Evolutionary conservation across 768 basidiomycete species (phyloP), one percentile per base, ranked within the genome.

Genomic region (Tulasnella sp.): DNA sequence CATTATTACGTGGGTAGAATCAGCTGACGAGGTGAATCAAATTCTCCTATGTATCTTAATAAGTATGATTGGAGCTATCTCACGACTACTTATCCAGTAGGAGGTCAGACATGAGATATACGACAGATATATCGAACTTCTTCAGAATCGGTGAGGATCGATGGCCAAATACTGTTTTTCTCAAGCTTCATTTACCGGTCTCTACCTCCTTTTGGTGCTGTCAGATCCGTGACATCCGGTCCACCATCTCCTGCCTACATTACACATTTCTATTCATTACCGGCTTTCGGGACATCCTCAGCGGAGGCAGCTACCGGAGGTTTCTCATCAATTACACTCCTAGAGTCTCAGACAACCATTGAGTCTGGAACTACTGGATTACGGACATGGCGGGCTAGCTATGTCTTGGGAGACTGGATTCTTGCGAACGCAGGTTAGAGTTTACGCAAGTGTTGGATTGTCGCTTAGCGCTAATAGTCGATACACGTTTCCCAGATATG

Each of bases 351-450:
- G 5, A 80, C 76, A 2, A 77, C 71, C 2, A 78, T 87, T 25
- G 83, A 87, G 62, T 68, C 69, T 35, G 85, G 86, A 0, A 88
- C 83, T 0, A 88, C 84, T 1, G 84, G 86, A 10, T 64, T 88
- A 42, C 71, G 81, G 48, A 89, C 85, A 5, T 89, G 86, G 86
- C 67, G 71, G 25, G 82, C 86, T 4, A 80, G 83, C 57, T 72
- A 81, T 37, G 66, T 74, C 27, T 67, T 88, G 16, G 76, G 77
- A 0, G 72, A 79, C 42, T 79, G 77, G 58, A 66, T 88, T 20
- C 70, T 76, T 16, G 53, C 58, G 7, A 68, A 81, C 59, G 67
- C 77, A 62, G 72, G 84, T 83, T 8, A 32, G 47, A 16, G 20
- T n/a, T 37, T 4, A 64, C 57, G 62, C 28, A 41, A 16, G 24